Conservation (phyloP, 371 early-diverging fungal genomes). For the Apophysomyces sp. region DNA sequence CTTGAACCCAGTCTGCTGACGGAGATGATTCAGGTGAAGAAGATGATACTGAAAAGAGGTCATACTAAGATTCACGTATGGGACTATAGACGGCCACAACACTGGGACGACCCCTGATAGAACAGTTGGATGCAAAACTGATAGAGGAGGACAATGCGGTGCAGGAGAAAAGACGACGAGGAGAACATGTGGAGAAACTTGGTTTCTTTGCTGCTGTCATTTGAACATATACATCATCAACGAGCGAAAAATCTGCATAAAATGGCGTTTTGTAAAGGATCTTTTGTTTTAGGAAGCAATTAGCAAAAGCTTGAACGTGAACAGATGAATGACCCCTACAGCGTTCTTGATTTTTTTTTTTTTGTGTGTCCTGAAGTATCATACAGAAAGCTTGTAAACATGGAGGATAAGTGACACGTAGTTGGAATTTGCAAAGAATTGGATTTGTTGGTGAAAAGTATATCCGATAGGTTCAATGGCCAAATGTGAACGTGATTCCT, state of each 20-base stretch:
- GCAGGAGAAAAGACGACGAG: conserved; percentile 43
- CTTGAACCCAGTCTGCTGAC: conserved; percentile 75
- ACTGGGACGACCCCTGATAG: conserved; percentile 57
- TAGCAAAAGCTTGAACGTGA: too few relatives aligned
- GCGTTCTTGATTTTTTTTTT: too few relatives aligned
- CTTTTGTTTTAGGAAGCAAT: too few relatives aligned
- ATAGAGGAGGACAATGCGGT: conserved; percentile 47
- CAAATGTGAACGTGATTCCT: too few relatives aligned
- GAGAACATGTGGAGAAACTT: conserved; percentile 52
- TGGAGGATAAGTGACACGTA: too few relatives aligned
- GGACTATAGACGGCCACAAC: conserved; percentile 52
- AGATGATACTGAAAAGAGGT: conserved; percentile 5
- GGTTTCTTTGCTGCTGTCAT: conserved; percentile 65
- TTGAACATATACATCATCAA: conserved; percentile 11
- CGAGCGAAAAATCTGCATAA: background rate
- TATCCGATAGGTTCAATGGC: too few relatives aligned
- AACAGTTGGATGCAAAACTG: conserved; percentile 53
- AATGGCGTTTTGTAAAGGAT: too few relatives aligned
- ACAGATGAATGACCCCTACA: too few relatives aligned
- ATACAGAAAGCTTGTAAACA: too few relatives aligned
- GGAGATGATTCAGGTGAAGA: conserved; percentile 73
- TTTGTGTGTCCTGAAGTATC: too few relatives aligned
- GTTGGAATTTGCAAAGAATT: too few relatives aligned
- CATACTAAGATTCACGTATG: background rate
- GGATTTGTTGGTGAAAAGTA: too few relatives aligned